Percentiles rank a stretch among this genome's conserved stretches.
Conservation (phyloP, 345 rosid species). For the Odontarrhena argentea region DNA sequence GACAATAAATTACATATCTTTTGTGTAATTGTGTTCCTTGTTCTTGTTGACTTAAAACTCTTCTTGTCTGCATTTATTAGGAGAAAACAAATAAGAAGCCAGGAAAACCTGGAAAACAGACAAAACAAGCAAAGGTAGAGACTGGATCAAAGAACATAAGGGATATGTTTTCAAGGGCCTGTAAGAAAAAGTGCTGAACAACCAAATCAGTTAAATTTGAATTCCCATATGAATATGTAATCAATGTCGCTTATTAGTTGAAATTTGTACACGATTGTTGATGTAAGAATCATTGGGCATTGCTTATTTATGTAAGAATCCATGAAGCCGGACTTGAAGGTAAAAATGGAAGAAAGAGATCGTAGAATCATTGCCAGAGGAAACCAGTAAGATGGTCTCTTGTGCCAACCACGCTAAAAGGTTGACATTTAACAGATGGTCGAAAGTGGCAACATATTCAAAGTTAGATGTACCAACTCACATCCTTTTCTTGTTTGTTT, state of each 20-base stretch:
- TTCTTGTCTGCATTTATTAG: slow-evolving; percentile 39
- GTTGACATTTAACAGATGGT: too few relatives aligned
- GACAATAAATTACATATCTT: not conserved
- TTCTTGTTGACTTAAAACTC: slow-evolving; percentile 1
- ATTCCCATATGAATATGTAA: not conserved
- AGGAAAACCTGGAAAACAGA: slow-evolving; percentile 56
- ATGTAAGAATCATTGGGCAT: not conserved
- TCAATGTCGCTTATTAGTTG: slow-evolving; percentile 5
- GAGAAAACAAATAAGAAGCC: slow-evolving; percentile 52
- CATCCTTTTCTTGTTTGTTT: too few relatives aligned
- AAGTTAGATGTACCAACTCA: too few relatives aligned
- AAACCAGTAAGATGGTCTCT: too few relatives aligned
- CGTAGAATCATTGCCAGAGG: too few relatives aligned
- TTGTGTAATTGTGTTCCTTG: not conserved
- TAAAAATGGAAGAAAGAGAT: too few relatives aligned
- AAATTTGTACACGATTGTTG: not conserved
- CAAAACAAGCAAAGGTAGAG: slow-evolving; percentile 69
- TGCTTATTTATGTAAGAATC: too few relatives aligned
- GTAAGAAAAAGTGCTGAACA: slow-evolving; percentile 48
- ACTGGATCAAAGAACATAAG: slow-evolving; percentile 74
- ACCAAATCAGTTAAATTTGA: not conserved
- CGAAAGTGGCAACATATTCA: too few relatives aligned
- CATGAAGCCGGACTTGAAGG: too few relatives aligned
- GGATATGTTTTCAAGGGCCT: slow-evolving; percentile 87
- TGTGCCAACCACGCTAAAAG: too few relatives aligned